A percentile compares a stretch with the other conserved stretches of the same genome.
Evolutionary conservation across 2,329 filamentous ascomycete species (phyloP).

Genomic region (Coniella lustricola): DNA sequence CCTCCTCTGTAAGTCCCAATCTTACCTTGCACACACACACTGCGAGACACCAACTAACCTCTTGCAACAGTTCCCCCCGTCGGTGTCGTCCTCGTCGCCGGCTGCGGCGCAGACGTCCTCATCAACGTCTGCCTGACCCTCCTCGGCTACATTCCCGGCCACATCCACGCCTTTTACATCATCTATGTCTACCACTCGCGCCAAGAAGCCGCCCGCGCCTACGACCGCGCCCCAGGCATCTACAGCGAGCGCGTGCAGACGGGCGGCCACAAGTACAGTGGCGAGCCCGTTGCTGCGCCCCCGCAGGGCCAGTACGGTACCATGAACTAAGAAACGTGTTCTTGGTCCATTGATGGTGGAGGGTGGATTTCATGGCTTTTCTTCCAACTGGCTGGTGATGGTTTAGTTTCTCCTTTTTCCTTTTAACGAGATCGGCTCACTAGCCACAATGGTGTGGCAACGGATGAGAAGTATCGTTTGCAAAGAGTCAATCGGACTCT

Average conservation of each 20-base stretch:
- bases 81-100: slow-evolving; percentile 57
- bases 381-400: too few relatives aligned
- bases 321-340: slow-evolving; percentile 1
- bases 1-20: slow-evolving; percentile 10
- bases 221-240: slow-evolving; percentile 56
- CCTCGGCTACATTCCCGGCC: slow-evolving; percentile 67
- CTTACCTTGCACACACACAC: slow-evolving; percentile 1
- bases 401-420: too few relatives aligned
- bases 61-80: slow-evolving; percentile 52
- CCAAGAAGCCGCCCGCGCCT: slow-evolving; percentile 51
- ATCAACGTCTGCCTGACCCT: slow-evolving; percentile 63
- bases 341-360: neutral
- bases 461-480: too few relatives aligned
- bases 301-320: slow-evolving; percentile 14
- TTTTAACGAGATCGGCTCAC: too few relatives aligned
- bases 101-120: slow-evolving; percentile 57
- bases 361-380: too few relatives aligned
- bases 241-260: slow-evolving; percentile 68
- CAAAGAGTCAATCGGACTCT: too few relatives aligned
- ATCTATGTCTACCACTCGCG: slow-evolving; percentile 80
- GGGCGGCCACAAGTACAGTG: slow-evolving; percentile 59
- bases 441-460: too few relatives aligned
- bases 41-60: neutral
- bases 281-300: slow-evolving; percentile 21
- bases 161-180: slow-evolving; percentile 74